Conservation (phyloP, 2,329 filamentous ascomycete genomes). For the Fusarium protoensiforme region DNA sequence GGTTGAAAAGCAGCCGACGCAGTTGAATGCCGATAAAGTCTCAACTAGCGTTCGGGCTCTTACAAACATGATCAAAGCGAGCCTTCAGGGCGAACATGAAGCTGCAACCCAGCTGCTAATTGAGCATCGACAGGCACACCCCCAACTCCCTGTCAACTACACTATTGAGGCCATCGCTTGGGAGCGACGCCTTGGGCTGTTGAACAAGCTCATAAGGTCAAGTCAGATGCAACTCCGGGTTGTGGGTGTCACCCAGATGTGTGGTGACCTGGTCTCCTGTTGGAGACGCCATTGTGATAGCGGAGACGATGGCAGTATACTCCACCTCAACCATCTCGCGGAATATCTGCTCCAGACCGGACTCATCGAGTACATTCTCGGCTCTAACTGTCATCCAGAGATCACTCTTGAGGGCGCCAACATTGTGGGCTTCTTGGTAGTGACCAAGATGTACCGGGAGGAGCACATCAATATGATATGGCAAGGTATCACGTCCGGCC, state of each 20-base stretch:
- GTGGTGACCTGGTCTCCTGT: conserved; percentile 73
- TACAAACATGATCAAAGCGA: conserved; percentile 56
- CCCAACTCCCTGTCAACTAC: conserved; percentile 51
- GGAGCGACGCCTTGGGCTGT: conserved; percentile 76
- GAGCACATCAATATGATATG: conserved; percentile 84
- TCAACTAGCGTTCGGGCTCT: conserved; percentile 53
- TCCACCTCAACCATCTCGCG: conserved; percentile 75
- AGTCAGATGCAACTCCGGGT: conserved; percentile 93
- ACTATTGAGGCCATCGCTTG: conserved; percentile 64
- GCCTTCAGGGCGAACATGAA: conserved; percentile 51
- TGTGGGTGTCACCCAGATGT: conserved; percentile 80
- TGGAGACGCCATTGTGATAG: conserved; percentile 69
- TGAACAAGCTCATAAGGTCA: conserved; percentile 80
- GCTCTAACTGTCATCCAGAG: conserved; percentile 91
- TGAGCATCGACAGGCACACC: conserved; percentile 43
- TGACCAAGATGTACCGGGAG: conserved; percentile 78
- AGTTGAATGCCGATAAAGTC: conserved; percentile 59
- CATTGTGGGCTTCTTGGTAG: conserved; percentile 86
- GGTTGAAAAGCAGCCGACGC: conserved; percentile 67
- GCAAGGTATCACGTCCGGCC: conserved; percentile 82
- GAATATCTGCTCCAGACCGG: conserved; percentile 75
- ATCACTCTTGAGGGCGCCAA: conserved; percentile 85
- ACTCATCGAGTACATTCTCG: conserved; percentile 87
- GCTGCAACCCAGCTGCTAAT: conserved; percentile 47
- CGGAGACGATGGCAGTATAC: conserved; percentile 50